A percentile compares a stretch with the other conserved stretches of the same genome.
These are phyloP conservation scores for Dipteronia dyeriana DNA, from an alignment of 345 rosid species.

Conservation along the genomic window DNA sequence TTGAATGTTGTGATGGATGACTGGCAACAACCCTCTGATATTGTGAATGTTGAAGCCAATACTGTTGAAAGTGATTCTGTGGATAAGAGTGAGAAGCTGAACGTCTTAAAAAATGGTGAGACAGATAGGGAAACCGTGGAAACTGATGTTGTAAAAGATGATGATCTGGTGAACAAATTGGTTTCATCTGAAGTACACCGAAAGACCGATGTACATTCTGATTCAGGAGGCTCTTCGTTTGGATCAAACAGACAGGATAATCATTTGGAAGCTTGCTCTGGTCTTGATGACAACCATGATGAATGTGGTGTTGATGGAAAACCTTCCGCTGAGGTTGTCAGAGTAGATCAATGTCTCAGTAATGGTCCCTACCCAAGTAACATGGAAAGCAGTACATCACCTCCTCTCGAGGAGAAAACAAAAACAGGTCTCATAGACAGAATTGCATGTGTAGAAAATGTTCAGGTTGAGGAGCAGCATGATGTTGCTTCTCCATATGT, in stretches of 20 bases:
- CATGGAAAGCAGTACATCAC: neutral
- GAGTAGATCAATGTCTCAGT: neutral
- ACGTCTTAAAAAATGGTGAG: slow-evolving; percentile 12
- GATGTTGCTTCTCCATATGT: slow-evolving; percentile 17
- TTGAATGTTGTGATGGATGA: slow-evolving; percentile 53
- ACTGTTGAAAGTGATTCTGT: neutral
- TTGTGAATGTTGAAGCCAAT: slow-evolving; percentile 20
- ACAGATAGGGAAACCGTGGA: slow-evolving; percentile 4
- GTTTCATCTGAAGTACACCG: slow-evolving; percentile 25
- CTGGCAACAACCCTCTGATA: slow-evolving; percentile 49
- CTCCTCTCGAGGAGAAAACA: neutral
- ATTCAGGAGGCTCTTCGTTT: neutral
- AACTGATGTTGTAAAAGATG: slow-evolving; percentile 7
- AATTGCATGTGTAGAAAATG: slow-evolving; percentile 7
- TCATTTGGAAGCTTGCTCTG: slow-evolving; percentile 23
- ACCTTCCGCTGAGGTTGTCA: slow-evolving; percentile 1
- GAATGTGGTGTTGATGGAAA: slow-evolving; percentile 11
- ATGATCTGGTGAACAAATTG: slow-evolving; percentile 4
- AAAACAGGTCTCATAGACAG: slow-evolving; percentile 10
- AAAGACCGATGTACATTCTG: neutral
- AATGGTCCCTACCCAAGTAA: neutral
- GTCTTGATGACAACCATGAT: neutral
- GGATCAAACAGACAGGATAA: slow-evolving; percentile 17
- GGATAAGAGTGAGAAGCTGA: slow-evolving; percentile 8
- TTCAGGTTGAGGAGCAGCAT: slow-evolving; percentile 14